These are phyloP conservation scores for Colletotrichum gloeosporioides DNA, from an alignment of 2,329 filamentous ascomycete species.

Conservation along the genomic window DNA sequence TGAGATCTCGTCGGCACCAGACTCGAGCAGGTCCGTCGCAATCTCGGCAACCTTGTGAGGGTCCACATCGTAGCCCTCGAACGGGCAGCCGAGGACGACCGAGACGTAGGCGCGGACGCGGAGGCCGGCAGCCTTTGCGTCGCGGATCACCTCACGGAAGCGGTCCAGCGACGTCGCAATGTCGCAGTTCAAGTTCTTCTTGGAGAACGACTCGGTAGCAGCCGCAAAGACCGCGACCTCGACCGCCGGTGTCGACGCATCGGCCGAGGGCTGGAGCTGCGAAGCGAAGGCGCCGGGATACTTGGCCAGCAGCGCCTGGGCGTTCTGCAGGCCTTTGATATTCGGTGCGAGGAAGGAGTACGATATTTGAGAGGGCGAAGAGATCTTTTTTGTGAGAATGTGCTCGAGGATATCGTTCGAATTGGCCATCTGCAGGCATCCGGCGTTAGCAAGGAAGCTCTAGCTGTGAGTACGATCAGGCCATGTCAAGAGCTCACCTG, in stretches of 20 bases:
- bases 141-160: constrained; percentile 73
- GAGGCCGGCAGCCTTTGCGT: constrained; percentile 68
- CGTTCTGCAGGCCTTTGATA: constrained; percentile 71
- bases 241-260: constrained; percentile 53
- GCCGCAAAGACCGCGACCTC: constrained; percentile 84
- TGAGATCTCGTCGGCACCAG: constrained; percentile 90
- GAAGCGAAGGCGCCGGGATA: constrained; percentile 56
- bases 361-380: constrained; percentile 62
- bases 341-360: constrained; percentile 88
- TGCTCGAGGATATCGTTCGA: constrained; percentile 77
- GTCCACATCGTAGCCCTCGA: constrained; percentile 69
- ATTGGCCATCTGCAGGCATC: constrained; percentile 70
- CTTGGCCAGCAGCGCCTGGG: constrained; percentile 53
- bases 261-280: constrained; percentile 50
- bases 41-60: constrained; percentile 70
- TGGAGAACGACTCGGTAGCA: constrained; percentile 81
- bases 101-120: constrained; percentile 82
- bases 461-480: not conserved
- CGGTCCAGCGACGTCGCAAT: constrained; percentile 75
- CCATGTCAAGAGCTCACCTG: constrained; percentile 58
- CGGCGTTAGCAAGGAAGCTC: not conserved
- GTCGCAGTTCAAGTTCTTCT: constrained; percentile 82
- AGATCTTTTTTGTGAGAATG: constrained; percentile 63
- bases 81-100: constrained; percentile 82
- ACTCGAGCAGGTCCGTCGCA: constrained; percentile 74